Evolutionary conservation across 2,329 filamentous ascomycete species (phyloP).

Genomic region (Xylaria sp.): DNA sequence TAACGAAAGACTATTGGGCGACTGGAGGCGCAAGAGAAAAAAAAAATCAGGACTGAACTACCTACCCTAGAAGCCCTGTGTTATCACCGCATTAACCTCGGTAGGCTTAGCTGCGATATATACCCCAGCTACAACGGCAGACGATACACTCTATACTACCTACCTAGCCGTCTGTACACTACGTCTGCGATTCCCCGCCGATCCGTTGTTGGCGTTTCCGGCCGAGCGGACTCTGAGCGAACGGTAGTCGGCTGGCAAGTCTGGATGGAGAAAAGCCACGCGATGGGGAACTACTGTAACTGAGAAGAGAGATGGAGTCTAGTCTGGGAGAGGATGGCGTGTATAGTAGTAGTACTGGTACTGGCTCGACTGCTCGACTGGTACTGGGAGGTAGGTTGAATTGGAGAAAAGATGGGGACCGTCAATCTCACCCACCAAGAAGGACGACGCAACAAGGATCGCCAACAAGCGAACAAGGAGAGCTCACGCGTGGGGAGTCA

Average conservation of each 20-base stretch:
- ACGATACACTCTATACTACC: neutral
- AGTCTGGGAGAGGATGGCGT: constrained; percentile 1
- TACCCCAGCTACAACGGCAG: neutral
- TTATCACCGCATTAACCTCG: constrained; percentile 25
- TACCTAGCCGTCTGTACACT: constrained; percentile 5
- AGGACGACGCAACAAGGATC: constrained; percentile 4
- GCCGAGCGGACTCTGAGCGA: constrained; percentile 26
- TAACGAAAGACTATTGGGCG: constrained; percentile 1
- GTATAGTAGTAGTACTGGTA: neutral
- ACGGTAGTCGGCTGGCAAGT: constrained; percentile 6
- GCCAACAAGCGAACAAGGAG: neutral
- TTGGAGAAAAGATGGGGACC: constrained; percentile 35
- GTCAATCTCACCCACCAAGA: constrained; percentile 27
- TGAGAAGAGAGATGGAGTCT: neutral
- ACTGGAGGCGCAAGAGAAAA: neutral
- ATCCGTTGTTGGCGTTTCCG: constrained; percentile 23
- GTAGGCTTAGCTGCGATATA: constrained; percentile 5
- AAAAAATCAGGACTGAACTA: constrained; percentile 13
- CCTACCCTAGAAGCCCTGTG: constrained; percentile 20
- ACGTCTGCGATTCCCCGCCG: constrained; percentile 11
- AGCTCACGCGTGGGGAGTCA: constrained; percentile 19
- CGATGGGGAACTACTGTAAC: constrained; percentile 3
- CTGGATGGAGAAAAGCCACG: constrained; percentile 16
- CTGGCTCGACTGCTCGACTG: too few species aligned
- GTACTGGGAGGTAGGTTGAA: neutral